Conservation (phyloP, 441 rosid genomes). For the Pelargonium fulgidum region DNA sequence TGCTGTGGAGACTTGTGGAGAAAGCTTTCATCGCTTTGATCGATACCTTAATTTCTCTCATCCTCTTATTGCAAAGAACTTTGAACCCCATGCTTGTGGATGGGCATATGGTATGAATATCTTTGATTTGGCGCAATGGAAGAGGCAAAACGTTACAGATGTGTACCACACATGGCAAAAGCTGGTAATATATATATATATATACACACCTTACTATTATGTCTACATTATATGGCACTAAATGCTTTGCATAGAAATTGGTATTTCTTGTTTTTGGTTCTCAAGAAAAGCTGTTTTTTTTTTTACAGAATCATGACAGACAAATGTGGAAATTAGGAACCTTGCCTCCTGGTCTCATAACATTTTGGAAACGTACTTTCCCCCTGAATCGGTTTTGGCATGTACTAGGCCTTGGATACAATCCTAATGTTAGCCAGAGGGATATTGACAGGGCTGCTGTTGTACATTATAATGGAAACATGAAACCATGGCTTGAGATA, state of each 20-base stretch:
- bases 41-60: conserved; percentile 90
- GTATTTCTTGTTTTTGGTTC: conserved; percentile 6
- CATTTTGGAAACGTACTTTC: conserved; percentile 70
- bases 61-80: conserved; percentile 59
- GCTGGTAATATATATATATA: conserved; percentile 58
- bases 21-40: conserved; percentile 92
- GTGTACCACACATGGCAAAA: conserved; percentile 83
- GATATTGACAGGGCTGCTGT: conserved; percentile 81
- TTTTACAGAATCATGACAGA: conserved; percentile 70
- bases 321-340: conserved; percentile 93
- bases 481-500: conserved; percentile 97
- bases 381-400: conserved; percentile 75
- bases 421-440: conserved; percentile 67
- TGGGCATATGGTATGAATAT: conserved; percentile 85
- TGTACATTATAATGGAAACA: conserved; percentile 86
- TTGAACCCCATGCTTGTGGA: conserved; percentile 65
- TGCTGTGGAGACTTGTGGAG: conserved; percentile 95
- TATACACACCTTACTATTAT: background rate
- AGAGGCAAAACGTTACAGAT: conserved; percentile 53
- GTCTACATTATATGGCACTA: background rate
- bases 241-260: background rate
- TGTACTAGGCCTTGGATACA: conserved; percentile 88
- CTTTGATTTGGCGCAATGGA: conserved; percentile 63
- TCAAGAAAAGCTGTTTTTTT: conserved; percentile 12
- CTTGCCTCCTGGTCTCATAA: conserved; percentile 90